Percentiles rank a stretch among this genome's conserved stretches.
These are phyloP conservation scores for Lodderomyces theae DNA, from an alignment of 1,139 yeast species.

Conservation along the genomic window DNA sequence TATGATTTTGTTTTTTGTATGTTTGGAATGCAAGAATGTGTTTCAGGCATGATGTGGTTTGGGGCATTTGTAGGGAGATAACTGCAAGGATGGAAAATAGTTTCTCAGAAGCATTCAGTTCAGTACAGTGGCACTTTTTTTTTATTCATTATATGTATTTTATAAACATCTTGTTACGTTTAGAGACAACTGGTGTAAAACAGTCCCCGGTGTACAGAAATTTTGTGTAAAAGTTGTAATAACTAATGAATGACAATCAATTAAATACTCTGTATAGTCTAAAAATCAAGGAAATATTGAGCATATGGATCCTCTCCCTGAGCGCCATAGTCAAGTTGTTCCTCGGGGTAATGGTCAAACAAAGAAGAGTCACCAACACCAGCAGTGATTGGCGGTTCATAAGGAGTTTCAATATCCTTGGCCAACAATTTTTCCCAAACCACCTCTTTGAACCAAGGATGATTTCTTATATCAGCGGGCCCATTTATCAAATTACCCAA, in stretches of 20 bases:
- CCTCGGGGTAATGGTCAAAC: conserved; percentile 59
- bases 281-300: conserved; percentile 50
- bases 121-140: conserved; percentile 3
- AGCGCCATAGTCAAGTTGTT: conserved; percentile 54
- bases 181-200: too few species aligned
- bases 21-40: conserved; percentile 80
- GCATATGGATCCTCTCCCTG: conserved; percentile 50
- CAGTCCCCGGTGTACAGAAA: too few species aligned
- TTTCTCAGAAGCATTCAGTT: conserved; percentile 1
- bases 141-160: neutral
- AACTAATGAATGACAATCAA: neutral
- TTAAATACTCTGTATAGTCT: conserved; percentile 9
- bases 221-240: conserved; percentile 5
- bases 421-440: conserved; percentile 58
- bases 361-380: conserved; percentile 66
- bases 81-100: too few species aligned
- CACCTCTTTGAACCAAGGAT: conserved; percentile 59
- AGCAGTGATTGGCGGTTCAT: conserved; percentile 61
- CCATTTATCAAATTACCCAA: conserved; percentile 59
- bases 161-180: neutral
- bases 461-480: conserved; percentile 54
- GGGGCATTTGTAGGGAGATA: too few species aligned
- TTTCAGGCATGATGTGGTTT: conserved; percentile 37
- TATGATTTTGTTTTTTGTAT: conserved; percentile 92
- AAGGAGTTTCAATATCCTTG: conserved; percentile 61